Evolutionary conservation across 2,329 filamentous ascomycete species (phyloP).

Genomic region (Ambrosiella cleistominuta): DNA sequence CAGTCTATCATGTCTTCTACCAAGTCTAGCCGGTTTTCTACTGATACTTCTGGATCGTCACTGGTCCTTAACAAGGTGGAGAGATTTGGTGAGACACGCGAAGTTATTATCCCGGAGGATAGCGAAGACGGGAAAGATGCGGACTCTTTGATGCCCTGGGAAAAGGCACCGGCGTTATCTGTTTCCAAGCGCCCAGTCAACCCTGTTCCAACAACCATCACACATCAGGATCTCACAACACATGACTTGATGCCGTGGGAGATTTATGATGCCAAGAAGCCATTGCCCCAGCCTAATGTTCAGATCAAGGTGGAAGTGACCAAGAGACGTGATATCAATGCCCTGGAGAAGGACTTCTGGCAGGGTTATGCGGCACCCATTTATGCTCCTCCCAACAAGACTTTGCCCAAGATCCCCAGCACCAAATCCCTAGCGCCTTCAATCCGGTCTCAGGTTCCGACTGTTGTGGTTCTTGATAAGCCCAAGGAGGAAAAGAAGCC

Average conservation of each 20-base stretch:
- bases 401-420: constrained; percentile 1
- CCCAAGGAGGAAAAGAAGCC: neutral
- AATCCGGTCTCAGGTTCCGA: neutral
- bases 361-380: constrained; percentile 6
- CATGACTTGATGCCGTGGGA: constrained; percentile 4
- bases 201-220: neutral
- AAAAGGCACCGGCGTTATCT: neutral
- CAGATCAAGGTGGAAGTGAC: neutral
- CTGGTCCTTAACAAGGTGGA: neutral
- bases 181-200: neutral
- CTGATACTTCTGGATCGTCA: constrained; percentile 7
- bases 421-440: neutral
- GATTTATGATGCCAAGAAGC: neutral
- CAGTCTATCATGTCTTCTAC: constrained; percentile 5
- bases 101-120: constrained; percentile 2
- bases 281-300: neutral
- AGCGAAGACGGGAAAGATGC: neutral
- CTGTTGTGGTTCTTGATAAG: neutral
- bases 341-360: constrained; percentile 1
- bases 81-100: constrained; percentile 3
- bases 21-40: constrained; percentile 9
- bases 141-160: constrained; percentile 5
- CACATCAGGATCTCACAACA: neutral
- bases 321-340: neutral
- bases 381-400: neutral